These are phyloP conservation scores for Hypoxylon fragiforme DNA, from an alignment of 495 filamentous ascomycete genomes.

Conservation along the genomic window DNA sequence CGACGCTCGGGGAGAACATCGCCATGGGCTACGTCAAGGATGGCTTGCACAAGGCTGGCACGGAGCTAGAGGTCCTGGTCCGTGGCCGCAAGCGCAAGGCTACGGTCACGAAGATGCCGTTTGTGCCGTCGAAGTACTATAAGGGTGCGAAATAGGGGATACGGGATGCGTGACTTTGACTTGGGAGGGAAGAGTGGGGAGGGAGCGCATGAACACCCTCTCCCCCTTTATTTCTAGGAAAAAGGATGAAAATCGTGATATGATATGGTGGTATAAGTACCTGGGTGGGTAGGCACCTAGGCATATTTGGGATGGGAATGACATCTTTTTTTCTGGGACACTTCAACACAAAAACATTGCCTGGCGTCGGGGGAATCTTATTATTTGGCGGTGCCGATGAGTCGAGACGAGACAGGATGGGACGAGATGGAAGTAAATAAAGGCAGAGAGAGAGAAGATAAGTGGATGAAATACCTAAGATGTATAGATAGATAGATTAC, in stretches of 20 bases:
- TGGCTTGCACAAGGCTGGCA: constrained; percentile 83
- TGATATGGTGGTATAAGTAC: no score
- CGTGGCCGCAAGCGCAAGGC: constrained; percentile 81
- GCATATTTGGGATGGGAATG: background rate
- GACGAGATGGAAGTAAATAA: no score
- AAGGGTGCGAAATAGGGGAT: constrained; percentile 13
- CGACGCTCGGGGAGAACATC: constrained; percentile 82
- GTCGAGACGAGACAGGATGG: no score
- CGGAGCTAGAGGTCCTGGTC: constrained; percentile 77
- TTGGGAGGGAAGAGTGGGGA: background rate
- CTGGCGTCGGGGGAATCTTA: constrained; percentile 14
- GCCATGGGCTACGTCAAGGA: constrained; percentile 93
- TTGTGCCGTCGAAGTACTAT: constrained; percentile 77
- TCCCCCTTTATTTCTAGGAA: no score
- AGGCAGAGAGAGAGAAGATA: constrained; percentile 13
- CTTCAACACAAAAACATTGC: constrained; percentile 2
- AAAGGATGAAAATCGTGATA: no score
- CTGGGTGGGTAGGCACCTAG: no score
- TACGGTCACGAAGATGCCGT: constrained; percentile 89
- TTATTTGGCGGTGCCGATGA: background rate
- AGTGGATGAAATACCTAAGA: no score
- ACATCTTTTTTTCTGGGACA: background rate
- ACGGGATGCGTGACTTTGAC: no score
- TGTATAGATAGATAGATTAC: no score
- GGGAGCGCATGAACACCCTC: no score